Evolutionary conservation across 352 stramenopile genomes (phyloP).

Genomic region (Globisporangium radiosum): DNA sequence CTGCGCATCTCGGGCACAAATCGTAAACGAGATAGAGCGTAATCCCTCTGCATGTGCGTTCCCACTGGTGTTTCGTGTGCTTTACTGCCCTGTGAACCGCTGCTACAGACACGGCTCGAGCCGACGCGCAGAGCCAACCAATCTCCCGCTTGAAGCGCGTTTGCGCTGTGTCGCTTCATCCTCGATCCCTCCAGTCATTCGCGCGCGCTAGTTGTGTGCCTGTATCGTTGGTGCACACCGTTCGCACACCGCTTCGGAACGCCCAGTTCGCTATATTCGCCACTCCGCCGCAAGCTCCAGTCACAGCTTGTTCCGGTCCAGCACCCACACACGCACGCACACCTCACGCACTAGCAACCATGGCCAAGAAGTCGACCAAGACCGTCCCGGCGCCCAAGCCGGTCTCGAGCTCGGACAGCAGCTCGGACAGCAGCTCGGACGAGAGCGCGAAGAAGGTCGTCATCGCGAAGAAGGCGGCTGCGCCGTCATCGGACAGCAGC

Average conservation of each 20-base stretch:
- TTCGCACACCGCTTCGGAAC: neutral
- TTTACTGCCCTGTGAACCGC: too few relatives aligned
- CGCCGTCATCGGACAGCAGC: slow-evolving; percentile 15
- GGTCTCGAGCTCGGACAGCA: slow-evolving; percentile 26
- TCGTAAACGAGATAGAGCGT: neutral
- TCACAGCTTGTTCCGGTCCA: neutral
- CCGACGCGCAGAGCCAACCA: slow-evolving; percentile 23
- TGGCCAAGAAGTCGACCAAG: slow-evolving; percentile 36
- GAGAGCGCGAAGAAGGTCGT: slow-evolving; percentile 34
- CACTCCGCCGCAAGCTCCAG: slow-evolving; percentile 3
- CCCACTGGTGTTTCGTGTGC: neutral
- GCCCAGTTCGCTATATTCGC: slow-evolving; percentile 16
- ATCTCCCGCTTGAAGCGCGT: slow-evolving; percentile 1
- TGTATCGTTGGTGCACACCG: too few relatives aligned
- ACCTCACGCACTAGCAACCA: slow-evolving; percentile 5
- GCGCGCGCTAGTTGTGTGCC: neutral
- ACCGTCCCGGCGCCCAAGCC: slow-evolving; percentile 20
- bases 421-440: slow-evolving; percentile 34
- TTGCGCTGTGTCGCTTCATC: slow-evolving; percentile 12
- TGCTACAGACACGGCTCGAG: too few relatives aligned
- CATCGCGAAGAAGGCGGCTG: slow-evolving; percentile 9
- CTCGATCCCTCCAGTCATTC: slow-evolving; percentile 11
- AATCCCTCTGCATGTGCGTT: neutral
- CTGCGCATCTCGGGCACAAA: too few relatives aligned
- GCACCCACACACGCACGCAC: neutral